A percentile compares a stretch with the other conserved stretches of the same genome.
These are phyloP conservation scores for Saccharomyces hybrid DNA, from an alignment of 1,139 yeast species.

Conservation along the genomic window DNA sequence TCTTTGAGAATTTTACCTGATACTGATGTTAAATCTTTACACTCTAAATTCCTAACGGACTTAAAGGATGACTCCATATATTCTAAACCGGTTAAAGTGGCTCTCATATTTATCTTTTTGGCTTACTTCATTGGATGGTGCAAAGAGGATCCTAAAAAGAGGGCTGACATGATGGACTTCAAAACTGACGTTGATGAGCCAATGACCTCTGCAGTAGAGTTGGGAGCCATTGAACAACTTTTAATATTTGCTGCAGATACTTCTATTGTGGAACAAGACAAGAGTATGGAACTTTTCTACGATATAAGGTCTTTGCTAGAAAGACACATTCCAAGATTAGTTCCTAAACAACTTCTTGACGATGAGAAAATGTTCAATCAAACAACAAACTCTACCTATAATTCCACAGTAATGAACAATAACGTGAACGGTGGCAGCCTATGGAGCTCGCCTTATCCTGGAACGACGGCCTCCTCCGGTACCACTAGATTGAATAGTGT, in stretches of 20 bases:
- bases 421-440: slow-evolving; percentile 3
- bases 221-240: slow-evolving; percentile 77
- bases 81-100: slow-evolving; percentile 49
- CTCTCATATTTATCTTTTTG: slow-evolving; percentile 53
- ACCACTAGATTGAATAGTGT: background rate
- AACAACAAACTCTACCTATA: background rate
- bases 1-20: slow-evolving; percentile 30
- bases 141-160: slow-evolving; percentile 37
- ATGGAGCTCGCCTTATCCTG: slow-evolving; percentile 17
- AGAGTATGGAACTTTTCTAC: slow-evolving; percentile 42
- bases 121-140: slow-evolving; percentile 69
- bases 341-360: slow-evolving; percentile 41
- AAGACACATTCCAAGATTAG: slow-evolving; percentile 51
- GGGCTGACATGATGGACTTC: slow-evolving; percentile 40
- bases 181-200: slow-evolving; percentile 42
- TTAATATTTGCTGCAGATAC: slow-evolving; percentile 67
- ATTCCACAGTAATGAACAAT: background rate
- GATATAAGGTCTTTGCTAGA: slow-evolving; percentile 65
- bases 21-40: slow-evolving; percentile 33
- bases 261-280: slow-evolving; percentile 34
- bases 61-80: slow-evolving; percentile 38
- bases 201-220: slow-evolving; percentile 45
- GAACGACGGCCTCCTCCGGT: background rate
- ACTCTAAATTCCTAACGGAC: slow-evolving; percentile 30
- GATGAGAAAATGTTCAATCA: slow-evolving; percentile 31